Conservation (phyloP, 208 protist genomes). For the Trypanosoma mega region DNA sequence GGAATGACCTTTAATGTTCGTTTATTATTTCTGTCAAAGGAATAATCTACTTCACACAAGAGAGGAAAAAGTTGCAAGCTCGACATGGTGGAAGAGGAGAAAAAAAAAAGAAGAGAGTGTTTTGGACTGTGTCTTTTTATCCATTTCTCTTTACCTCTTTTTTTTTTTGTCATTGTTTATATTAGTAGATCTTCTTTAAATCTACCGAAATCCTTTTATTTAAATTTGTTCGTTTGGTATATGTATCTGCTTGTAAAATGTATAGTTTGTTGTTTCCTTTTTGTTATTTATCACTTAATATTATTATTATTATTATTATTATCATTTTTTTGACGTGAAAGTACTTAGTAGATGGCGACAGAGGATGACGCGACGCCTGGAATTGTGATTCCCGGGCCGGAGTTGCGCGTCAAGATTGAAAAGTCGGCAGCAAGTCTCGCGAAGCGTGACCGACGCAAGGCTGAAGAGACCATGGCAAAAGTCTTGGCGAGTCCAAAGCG, state of each 20-base stretch:
- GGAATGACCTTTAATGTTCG: background rate
- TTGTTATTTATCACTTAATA: background rate
- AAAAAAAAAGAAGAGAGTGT: too few species aligned
- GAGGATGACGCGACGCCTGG: conserved; percentile 57
- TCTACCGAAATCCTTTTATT: too few species aligned
- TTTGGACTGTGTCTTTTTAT: too few species aligned
- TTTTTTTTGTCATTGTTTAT: too few species aligned
- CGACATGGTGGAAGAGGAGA: too few species aligned
- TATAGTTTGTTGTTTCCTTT: too few species aligned
- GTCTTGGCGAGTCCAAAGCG: conserved; percentile 69
- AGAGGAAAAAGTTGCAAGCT: conserved; percentile 3
- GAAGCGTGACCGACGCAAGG: conserved; percentile 62
- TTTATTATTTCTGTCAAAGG: background rate
- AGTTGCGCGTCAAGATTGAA: conserved; percentile 77
- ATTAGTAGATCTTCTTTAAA: too few species aligned
- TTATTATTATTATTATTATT: background rate
- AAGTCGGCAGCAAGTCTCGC: conserved; percentile 70
- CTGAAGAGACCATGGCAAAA: conserved; percentile 82
- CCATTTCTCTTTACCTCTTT: too few species aligned
- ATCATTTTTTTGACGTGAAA: background rate
- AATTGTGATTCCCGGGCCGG: conserved; percentile 80
- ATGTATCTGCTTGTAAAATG: too few species aligned
- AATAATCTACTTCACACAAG: background rate
- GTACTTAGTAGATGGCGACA: conserved; percentile 18
- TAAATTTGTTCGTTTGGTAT: too few species aligned